phyloP scores from a whole-genome alignment of 179 eudicot genomes.

The Patellifolia procumbens region DNA sequence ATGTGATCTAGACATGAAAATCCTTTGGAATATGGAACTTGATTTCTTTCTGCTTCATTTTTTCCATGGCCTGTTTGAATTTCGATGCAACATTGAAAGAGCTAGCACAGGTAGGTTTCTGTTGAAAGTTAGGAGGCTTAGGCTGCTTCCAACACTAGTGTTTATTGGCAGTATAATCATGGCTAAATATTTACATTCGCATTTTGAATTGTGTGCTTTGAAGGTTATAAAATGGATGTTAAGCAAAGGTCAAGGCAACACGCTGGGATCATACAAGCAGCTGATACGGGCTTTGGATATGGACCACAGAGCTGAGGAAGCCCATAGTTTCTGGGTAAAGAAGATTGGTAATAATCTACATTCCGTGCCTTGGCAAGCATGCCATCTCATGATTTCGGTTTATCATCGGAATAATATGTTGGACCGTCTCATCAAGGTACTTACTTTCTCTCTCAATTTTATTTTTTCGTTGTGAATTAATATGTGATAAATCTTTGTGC shows the following conservation, averaged over 20 bases:
- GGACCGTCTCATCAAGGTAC: constrained; percentile 60
- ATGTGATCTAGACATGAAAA: background rate
- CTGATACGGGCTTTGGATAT: constrained; percentile 79
- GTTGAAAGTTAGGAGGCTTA: no score
- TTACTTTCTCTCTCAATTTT: background rate
- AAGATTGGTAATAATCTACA: constrained; percentile 76
- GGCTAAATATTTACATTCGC: background rate
- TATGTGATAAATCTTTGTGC: background rate
- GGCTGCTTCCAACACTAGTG: background rate
- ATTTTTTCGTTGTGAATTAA: background rate
- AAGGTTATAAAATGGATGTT: constrained; percentile 89
- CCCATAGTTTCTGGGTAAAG: constrained; percentile 75
- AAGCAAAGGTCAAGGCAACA: constrained; percentile 92
- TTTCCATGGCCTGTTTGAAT: no score
- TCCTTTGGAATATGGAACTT: background rate
- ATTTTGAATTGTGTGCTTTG: constrained; percentile 4
- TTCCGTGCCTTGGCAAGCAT: constrained; percentile 78
- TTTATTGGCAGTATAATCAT: background rate
- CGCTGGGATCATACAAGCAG: constrained; percentile 77
- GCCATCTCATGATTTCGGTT: constrained; percentile 72
- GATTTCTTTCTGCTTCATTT: background rate
- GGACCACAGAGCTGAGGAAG: constrained; percentile 81
- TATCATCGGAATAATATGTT: constrained; percentile 80
- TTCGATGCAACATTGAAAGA: background rate
- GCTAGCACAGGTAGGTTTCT: background rate